These are phyloP conservation scores for Candida jianshihensis DNA, from an alignment of 805 yeast genomes.

Conservation along the genomic window DNA sequence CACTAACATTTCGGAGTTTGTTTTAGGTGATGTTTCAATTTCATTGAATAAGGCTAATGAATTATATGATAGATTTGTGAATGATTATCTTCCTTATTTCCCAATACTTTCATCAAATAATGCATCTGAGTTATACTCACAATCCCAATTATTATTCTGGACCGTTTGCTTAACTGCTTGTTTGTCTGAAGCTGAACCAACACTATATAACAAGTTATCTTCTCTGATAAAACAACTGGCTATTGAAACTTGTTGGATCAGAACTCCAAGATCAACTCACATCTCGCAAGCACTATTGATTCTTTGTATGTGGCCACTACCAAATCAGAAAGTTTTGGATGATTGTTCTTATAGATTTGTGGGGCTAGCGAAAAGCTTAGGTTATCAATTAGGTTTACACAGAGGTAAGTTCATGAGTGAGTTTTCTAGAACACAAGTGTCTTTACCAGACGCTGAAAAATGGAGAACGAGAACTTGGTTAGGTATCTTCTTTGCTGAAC, in stretches of 20 bases:
- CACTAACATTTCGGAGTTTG: slow-evolving; percentile 49
- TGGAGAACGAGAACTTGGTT: slow-evolving; percentile 95
- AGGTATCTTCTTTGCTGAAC: slow-evolving; percentile 81
- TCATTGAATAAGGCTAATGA: slow-evolving; percentile 62
- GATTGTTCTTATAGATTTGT: slow-evolving; percentile 87
- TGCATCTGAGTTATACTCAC: slow-evolving; percentile 73
- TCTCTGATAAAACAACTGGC: slow-evolving; percentile 79
- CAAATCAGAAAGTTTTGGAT: slow-evolving; percentile 86
- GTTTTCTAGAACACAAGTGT: slow-evolving; percentile 83
- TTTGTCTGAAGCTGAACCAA: slow-evolving; percentile 80
- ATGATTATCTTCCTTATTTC: slow-evolving; percentile 62
- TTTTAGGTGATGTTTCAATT: slow-evolving; percentile 68
- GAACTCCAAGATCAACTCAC: slow-evolving; percentile 90
- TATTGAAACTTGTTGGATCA: slow-evolving; percentile 86
- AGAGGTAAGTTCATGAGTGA: slow-evolving; percentile 88
- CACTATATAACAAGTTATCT: slow-evolving; percentile 67
- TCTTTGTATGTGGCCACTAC: slow-evolving; percentile 87
- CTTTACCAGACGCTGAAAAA: slow-evolving; percentile 82
- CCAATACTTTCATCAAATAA: slow-evolving; percentile 70
- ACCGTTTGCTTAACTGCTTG: slow-evolving; percentile 83
- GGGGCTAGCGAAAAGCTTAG: slow-evolving; percentile 77
- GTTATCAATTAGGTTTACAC: slow-evolving; percentile 83
- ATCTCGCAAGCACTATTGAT: slow-evolving; percentile 85
- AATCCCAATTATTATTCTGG: slow-evolving; percentile 85
- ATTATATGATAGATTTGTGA: slow-evolving; percentile 63